A percentile compares a stretch with the other conserved stretches of the same genome.
phyloP scores from a whole-genome alignment of 129 eudicot species.

The Flaveria robusta region DNA sequence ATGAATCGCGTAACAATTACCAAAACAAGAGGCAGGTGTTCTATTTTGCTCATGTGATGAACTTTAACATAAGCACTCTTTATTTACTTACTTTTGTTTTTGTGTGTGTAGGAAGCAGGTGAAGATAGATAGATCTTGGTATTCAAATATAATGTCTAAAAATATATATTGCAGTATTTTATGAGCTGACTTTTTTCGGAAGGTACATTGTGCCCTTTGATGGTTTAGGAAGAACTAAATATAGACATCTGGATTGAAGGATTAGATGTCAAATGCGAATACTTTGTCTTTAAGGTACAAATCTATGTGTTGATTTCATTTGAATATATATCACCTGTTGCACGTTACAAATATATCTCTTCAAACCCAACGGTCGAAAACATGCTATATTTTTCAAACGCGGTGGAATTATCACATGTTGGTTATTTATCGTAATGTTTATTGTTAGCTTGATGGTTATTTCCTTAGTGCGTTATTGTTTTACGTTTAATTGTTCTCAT shows the following conservation, averaged over 20 bases:
- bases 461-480: no score
- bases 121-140: not conserved
- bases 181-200: not conserved
- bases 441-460: no score
- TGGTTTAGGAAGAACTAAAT: not conserved
- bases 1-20: not conserved
- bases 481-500: no score
- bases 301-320: no score
- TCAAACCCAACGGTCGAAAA: no score
- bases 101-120: not conserved
- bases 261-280: not conserved
- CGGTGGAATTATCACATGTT: no score
- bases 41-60: not conserved
- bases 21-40: not conserved
- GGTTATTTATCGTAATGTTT: no score
- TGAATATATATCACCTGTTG: no score
- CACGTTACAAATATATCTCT: no score
- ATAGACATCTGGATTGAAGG: no score
- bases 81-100: not conserved
- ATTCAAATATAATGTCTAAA: not conserved
- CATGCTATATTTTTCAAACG: no score
- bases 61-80: not conserved
- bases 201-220: not conserved
- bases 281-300: not conserved
- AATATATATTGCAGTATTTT: not conserved